A percentile compares a stretch with the other conserved stretches of the same genome.
Conservation (phyloP, 441 rosid genomes). For the Euphorbia schlechtendalii region DNA sequence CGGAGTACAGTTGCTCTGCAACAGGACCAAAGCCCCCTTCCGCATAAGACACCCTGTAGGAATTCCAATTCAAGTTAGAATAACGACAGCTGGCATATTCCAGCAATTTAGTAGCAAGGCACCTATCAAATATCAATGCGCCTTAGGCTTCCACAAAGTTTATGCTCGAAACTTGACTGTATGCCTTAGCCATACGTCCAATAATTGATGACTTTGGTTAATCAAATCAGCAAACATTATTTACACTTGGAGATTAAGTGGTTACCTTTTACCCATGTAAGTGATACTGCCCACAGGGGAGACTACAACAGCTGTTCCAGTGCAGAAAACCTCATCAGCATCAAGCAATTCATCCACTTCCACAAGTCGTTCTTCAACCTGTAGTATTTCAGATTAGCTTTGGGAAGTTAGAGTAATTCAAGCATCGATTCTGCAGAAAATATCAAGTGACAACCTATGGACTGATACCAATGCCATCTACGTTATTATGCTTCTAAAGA, state of each 20-base stretch:
- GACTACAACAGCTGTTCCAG: conserved; percentile 93
- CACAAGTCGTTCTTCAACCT: conserved; percentile 77
- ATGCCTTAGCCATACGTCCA: background rate
- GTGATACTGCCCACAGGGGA: conserved; percentile 95
- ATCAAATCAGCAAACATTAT: background rate
- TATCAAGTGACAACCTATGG: background rate
- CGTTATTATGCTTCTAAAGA: background rate
- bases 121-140: too few relatives aligned
- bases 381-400: conserved; percentile 19
- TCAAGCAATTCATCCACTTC: conserved; percentile 71
- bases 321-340: conserved; percentile 93
- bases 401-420: background rate
- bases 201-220: background rate
- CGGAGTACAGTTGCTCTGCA: conserved; percentile 52
- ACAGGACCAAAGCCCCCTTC: conserved; percentile 64
- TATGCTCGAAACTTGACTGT: background rate
- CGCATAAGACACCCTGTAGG: conserved; percentile 57
- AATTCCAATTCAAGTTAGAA: background rate
- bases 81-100: background rate
- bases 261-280: conserved; percentile 64
- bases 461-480: background rate
- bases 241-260: background rate
- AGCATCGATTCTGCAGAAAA: background rate
- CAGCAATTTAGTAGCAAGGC: background rate
- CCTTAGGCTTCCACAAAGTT: background rate